A percentile compares a stretch with the other conserved stretches of the same genome.
These are phyloP conservation scores for Cytospora piceae DNA, from an alignment of 2,329 filamentous ascomycete species.

Conservation along the genomic window DNA sequence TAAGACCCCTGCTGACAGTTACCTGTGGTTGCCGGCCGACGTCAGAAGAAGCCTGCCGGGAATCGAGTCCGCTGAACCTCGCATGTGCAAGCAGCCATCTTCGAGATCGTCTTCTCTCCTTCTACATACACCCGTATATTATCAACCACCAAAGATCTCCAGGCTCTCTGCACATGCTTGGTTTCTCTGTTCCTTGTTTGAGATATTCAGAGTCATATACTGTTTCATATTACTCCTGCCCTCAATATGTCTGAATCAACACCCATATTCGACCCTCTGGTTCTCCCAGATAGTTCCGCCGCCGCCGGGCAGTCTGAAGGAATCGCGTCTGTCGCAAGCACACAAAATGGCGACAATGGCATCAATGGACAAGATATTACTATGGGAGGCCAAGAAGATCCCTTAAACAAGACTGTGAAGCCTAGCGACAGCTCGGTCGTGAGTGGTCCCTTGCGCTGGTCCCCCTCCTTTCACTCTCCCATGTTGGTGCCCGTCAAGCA, in stretches of 20 bases:
- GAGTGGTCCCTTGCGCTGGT: conserved; percentile 2
- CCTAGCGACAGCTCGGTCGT: conserved; percentile 9
- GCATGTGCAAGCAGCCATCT: neutral
- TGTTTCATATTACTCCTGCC: neutral
- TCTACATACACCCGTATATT: neutral
- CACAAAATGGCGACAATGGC: conserved; percentile 8
- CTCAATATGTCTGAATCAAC: conserved; percentile 20
- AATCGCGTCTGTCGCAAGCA: neutral
- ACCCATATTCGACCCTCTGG: conserved; percentile 12
- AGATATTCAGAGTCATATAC: neutral
- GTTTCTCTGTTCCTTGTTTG: too few relatives aligned
- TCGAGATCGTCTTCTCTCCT: neutral
- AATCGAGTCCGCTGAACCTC: neutral
- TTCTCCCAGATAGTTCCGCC: conserved; percentile 9
- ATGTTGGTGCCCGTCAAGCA: neutral
- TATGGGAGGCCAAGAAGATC: conserved; percentile 19
- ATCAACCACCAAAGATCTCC: neutral
- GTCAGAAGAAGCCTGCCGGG: neutral
- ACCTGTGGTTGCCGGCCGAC: neutral
- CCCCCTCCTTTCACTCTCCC: neutral
- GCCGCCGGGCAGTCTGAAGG: conserved; percentile 4
- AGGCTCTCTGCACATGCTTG: too few relatives aligned
- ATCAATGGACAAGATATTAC: conserved; percentile 21
- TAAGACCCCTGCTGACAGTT: conserved; percentile 18
- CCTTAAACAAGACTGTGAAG: conserved; percentile 16